Percentiles rank a stretch among this genome's conserved stretches.
Evolutionary conservation across 176 grass and related monocot species (phyloP).

Genomic region (Chrysopogon serrulatus): DNA sequence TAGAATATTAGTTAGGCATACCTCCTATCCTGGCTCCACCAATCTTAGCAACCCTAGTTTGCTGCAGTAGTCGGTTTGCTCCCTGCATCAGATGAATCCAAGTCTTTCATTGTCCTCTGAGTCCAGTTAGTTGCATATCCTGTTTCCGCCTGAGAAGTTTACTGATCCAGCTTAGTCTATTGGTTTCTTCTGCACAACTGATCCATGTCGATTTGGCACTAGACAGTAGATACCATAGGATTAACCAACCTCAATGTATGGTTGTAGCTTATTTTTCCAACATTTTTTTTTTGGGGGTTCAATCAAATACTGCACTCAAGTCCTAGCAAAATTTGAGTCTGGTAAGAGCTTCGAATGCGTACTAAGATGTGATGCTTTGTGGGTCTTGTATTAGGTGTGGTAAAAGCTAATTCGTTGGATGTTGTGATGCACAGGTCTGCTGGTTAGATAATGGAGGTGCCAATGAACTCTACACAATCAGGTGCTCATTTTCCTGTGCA

Average conservation of each 20-base stretch:
- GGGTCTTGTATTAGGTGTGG: not conserved
- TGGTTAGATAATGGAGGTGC: slow-evolving; percentile 27
- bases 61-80: not conserved
- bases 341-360: not conserved
- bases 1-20: too few species aligned
- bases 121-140: not conserved
- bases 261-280: not conserved
- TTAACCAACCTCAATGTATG: not conserved
- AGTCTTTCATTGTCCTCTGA: not conserved
- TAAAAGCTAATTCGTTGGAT: not conserved
- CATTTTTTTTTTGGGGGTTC: too few species aligned
- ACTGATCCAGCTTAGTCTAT: not conserved
- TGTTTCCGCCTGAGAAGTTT: not conserved
- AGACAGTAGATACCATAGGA: not conserved
- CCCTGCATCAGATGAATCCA: not conserved
- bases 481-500: slow-evolving; percentile 39
- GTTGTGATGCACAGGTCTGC: not conserved
- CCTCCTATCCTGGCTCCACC: too few species aligned
- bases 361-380: not conserved
- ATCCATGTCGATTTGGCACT: not conserved
- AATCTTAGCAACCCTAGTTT: not conserved
- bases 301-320: too few species aligned
- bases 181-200: not conserved
- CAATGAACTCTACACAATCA: not conserved
- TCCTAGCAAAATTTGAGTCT: not conserved